phyloP scores from a whole-genome alignment of 305 asterid genomes.

The Andrographis paniculata region DNA sequence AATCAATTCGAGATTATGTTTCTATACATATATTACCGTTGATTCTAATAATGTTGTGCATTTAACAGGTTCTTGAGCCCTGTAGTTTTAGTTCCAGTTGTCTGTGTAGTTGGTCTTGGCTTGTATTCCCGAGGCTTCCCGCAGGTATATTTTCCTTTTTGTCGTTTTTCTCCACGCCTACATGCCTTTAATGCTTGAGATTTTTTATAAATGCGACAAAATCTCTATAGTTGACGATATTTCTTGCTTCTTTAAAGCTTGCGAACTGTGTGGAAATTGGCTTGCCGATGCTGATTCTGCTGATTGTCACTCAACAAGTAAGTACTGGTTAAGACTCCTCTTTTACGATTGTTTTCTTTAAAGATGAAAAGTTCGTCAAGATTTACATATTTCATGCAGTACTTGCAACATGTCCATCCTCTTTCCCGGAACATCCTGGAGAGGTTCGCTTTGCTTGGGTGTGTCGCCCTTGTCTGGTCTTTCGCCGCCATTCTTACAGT shows the following conservation, averaged over 20 bases:
- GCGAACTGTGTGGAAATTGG: constrained; percentile 83
- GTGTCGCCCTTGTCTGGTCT: constrained; percentile 67
- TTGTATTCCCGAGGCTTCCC: constrained; percentile 84
- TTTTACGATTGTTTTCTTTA: not conserved
- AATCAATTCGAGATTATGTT: not conserved
- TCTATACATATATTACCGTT: not conserved
- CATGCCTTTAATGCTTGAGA: not conserved
- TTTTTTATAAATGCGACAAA: not conserved
- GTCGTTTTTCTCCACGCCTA: constrained; percentile 4
- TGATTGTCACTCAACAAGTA: constrained; percentile 79
- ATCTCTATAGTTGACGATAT: constrained; percentile 10
- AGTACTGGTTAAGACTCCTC: constrained; percentile 18
- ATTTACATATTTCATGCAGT: constrained; percentile 34
- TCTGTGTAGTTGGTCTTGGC: constrained; percentile 83
- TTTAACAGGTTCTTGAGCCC: constrained; percentile 67
- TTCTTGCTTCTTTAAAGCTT: constrained; percentile 40
- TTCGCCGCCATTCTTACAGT: constrained; percentile 96
- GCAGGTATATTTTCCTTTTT: constrained; percentile 46
- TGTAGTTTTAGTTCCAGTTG: constrained; percentile 68
- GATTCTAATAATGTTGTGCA: constrained; percentile 7
- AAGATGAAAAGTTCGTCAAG: not conserved
- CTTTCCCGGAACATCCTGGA: constrained; percentile 53
- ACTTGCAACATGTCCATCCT: constrained; percentile 62
- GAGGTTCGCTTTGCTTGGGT: constrained; percentile 82
- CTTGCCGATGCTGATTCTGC: constrained; percentile 75